These are phyloP conservation scores for Microdochium trichocladiopsis DNA, from an alignment of 2,329 filamentous ascomycete genomes.

Conservation along the genomic window DNA sequence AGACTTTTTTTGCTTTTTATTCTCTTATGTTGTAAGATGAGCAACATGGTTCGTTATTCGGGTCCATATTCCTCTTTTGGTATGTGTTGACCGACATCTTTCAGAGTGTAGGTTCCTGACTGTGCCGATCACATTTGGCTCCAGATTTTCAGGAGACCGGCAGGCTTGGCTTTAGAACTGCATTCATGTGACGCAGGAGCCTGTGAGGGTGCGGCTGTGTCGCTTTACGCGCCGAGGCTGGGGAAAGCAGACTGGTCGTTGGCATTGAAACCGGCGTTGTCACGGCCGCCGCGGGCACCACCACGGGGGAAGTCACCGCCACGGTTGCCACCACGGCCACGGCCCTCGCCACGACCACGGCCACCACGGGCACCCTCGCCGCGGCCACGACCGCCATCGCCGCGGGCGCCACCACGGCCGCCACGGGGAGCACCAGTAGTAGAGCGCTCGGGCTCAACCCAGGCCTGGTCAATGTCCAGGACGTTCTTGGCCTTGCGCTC, in stretches of 20 bases:
- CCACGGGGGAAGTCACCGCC: slow-evolving; percentile 28
- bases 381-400: slow-evolving; percentile 36
- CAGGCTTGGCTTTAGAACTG: neutral
- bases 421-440: slow-evolving; percentile 47
- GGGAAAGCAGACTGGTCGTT: slow-evolving; percentile 53
- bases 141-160: neutral
- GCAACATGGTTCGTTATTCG: neutral
- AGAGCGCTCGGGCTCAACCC: slow-evolving; percentile 61
- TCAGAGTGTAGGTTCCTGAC: neutral
- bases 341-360: slow-evolving; percentile 36
- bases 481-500: slow-evolving; percentile 88
- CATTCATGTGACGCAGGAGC: neutral
- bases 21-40: neutral
- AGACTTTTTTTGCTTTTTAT: neutral
- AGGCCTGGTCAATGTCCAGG: slow-evolving; percentile 82
- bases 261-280: slow-evolving; percentile 46
- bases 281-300: slow-evolving; percentile 40
- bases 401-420: slow-evolving; percentile 43
- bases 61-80: neutral
- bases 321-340: slow-evolving; percentile 31
- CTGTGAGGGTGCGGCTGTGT: neutral
- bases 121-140: neutral
- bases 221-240: slow-evolving; percentile 46
- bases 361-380: slow-evolving; percentile 31
- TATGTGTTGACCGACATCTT: neutral